Evolutionary conservation across 2,329 filamentous ascomycete species (phyloP), one percentile per base, ranked within the genome.

Genomic region (Metarhizium sp.): DNA sequence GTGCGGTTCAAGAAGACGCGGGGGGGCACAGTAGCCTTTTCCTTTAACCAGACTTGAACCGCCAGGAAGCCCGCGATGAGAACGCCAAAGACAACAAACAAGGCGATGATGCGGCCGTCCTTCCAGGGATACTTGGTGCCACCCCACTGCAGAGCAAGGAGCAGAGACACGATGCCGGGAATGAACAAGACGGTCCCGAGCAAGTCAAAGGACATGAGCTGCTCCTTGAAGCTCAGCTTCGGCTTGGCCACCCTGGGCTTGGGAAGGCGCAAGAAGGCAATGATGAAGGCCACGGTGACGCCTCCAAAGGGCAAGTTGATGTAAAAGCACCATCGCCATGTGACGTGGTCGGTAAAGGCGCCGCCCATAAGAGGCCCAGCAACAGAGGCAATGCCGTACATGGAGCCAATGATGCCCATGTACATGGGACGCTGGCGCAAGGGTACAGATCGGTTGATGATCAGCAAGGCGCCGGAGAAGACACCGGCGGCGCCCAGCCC

Each of bases 81-180:
- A 1, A 58, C 30, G 8, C 18, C 56, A 52, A 56, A 58, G 32
- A 58, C 42, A 20, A 58, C 53, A 38, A 56, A 58, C 25, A 58
- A 34, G 32, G 53, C 51, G 13, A 58, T 54, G 51, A 58, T 58
- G 51, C 54, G 56, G 18, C 53, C 56, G 11, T 58, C 51, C 14
- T 18, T 34, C 56, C 56, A 69, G 4, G 59, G 55, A 46, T 73
- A 72, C 52, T 66, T 68, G 36, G 64, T 64, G 7, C 73, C 74
- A 30, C 74, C 74, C 75, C 75, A 80, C 56, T 79, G 75, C 6
- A 81, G 66, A n/a, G 76, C 76, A 0, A 80, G 66, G 0, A 80
- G 61, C 18, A 78, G 67, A 58, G 74, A 79, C 20, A 78, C 64
- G 7, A 78, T 67, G 14, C 72, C 63, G 0, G 67, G 67, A 60